Percentiles rank a stretch among this genome's conserved stretches.
Evolutionary conservation across 768 basidiomycete species (phyloP).

Genomic region (Suillus plorans): DNA sequence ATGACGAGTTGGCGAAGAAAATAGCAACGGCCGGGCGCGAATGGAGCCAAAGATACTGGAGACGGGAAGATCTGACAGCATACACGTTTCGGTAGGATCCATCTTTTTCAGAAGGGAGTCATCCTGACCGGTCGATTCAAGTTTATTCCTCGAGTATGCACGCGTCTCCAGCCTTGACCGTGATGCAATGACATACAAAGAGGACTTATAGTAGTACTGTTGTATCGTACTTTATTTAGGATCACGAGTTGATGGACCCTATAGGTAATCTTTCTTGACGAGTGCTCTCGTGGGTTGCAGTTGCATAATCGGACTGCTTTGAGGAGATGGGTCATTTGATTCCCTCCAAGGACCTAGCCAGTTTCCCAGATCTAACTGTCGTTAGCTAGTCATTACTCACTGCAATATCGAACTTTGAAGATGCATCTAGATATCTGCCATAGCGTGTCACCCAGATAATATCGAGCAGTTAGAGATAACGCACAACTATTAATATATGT

Average conservation of each 20-base stretch:
- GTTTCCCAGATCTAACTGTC: no score
- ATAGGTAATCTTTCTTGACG: background rate
- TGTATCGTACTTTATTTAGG: no score
- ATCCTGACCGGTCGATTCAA: conserved; percentile 15
- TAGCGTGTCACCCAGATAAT: no score
- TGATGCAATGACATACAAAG: conserved; percentile 36
- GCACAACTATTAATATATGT: no score
- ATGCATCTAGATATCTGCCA: no score
- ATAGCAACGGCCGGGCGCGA: conserved; percentile 56
- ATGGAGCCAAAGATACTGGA: conserved; percentile 61
- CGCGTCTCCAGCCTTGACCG: conserved; percentile 48
- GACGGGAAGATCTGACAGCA: conserved; percentile 57
- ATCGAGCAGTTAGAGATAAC: no score
- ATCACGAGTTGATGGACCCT: background rate
- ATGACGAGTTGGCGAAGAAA: conserved; percentile 56
- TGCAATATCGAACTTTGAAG: no score
- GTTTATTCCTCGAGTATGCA: conserved; percentile 51
- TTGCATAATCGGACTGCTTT: no score
- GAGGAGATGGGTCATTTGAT: no score
- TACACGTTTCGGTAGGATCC: conserved; percentile 54
- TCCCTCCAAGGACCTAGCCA: no score
- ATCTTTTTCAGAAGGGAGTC: background rate
- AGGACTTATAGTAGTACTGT: background rate
- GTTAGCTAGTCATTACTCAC: no score
- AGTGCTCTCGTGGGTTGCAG: no score